phyloP scores from a whole-genome alignment of 495 filamentous ascomycete species.

The Aspergillus conjunctus region DNA sequence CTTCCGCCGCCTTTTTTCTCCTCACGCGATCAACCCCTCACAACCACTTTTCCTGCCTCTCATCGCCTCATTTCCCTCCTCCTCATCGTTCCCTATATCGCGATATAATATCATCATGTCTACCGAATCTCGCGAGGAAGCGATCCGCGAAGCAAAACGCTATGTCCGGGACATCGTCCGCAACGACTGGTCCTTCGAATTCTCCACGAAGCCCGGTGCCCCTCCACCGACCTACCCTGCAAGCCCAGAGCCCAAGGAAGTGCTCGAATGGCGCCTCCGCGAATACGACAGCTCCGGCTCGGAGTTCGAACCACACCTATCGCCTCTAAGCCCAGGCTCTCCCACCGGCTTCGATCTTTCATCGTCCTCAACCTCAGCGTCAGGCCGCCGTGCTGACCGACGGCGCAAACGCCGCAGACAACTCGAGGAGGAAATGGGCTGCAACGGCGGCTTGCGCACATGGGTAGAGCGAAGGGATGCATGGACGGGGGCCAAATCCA shows the following conservation, averaged over 20 bases:
- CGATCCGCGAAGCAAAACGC: constrained; percentile 46
- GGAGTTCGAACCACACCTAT: constrained; percentile 43
- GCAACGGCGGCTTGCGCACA: constrained; percentile 79
- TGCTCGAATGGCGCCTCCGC: constrained; percentile 45
- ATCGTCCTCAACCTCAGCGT: constrained; percentile 3
- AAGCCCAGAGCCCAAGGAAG: constrained; percentile 30
- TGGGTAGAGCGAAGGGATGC: constrained; percentile 76
- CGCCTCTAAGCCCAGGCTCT: constrained; percentile 26
- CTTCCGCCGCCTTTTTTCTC: constrained; percentile 9
- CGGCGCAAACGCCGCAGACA: constrained; percentile 60
- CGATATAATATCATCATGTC: constrained; percentile 23
- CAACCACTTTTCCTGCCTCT: not conserved
- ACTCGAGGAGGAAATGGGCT: constrained; percentile 73
- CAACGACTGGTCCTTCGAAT: constrained; percentile 48
- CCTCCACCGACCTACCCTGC: constrained; percentile 30
- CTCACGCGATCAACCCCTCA: constrained; percentile 21
- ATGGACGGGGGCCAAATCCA: constrained; percentile 76
- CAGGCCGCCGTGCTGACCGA: constrained; percentile 34
- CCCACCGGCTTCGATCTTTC: constrained; percentile 11
- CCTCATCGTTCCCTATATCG: not conserved
- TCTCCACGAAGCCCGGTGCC: constrained; percentile 31
- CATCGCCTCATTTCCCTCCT: not conserved
- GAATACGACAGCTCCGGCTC: constrained; percentile 49
- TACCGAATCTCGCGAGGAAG: constrained; percentile 42
- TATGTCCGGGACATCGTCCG: constrained; percentile 47